phyloP scores from a whole-genome alignment of 371 early-diverging fungal species.

The Apophysomyces ossiformis region DNA sequence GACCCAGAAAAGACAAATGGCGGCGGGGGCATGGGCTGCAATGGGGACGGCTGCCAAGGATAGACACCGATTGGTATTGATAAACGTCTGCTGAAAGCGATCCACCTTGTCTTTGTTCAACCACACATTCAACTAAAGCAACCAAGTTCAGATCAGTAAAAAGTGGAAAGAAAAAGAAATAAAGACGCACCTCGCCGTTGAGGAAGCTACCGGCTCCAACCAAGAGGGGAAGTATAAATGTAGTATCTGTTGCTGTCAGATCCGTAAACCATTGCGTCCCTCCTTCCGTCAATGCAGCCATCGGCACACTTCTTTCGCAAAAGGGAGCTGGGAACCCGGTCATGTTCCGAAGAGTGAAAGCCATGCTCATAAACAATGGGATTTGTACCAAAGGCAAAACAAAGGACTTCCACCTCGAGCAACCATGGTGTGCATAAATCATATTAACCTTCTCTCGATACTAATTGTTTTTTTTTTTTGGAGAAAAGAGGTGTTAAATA shows the following conservation, averaged over 20 bases:
- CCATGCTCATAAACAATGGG: slow-evolving; percentile 76
- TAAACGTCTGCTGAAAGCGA: slow-evolving; percentile 44
- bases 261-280: slow-evolving; percentile 75
- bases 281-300: slow-evolving; percentile 62
- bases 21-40: slow-evolving; percentile 74
- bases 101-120: slow-evolving; percentile 17
- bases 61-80: slow-evolving; percentile 60
- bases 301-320: slow-evolving; percentile 43
- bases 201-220: slow-evolving; percentile 70
- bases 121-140: slow-evolving; percentile 55
- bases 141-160: not conserved
- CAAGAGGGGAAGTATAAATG: slow-evolving; percentile 70
- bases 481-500: not conserved
- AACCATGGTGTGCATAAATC: slow-evolving; percentile 65
- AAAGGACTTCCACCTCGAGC: slow-evolving; percentile 67
- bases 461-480: slow-evolving; percentile 30
- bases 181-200: slow-evolving; percentile 70
- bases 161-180: not conserved
- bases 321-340: slow-evolving; percentile 62
- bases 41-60: slow-evolving; percentile 71
- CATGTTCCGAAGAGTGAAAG: slow-evolving; percentile 72
- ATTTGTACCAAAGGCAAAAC: slow-evolving; percentile 76
- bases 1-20: slow-evolving; percentile 67
- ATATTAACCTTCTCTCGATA: slow-evolving; percentile 60
- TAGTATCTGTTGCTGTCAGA: slow-evolving; percentile 72